Evolutionary conservation across 1,284 basidiomycete genomes (phyloP).

Genomic region (Testicularia cyperi): DNA sequence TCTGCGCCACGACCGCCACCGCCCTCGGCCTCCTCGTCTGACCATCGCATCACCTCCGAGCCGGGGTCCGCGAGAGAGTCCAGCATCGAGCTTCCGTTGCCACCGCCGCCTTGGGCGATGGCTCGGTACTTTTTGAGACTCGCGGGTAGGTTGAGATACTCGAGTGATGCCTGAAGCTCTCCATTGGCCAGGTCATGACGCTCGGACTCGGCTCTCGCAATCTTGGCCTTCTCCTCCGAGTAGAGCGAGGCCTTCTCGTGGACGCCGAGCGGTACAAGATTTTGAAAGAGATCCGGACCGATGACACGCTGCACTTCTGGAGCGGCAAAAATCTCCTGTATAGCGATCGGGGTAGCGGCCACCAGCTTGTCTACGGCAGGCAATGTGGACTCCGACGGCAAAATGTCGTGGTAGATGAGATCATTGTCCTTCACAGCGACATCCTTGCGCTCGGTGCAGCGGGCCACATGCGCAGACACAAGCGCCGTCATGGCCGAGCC

Average conservation of each 20-base stretch:
- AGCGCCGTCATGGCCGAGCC: constrained; percentile 76
- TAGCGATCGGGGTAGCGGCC: constrained; percentile 78
- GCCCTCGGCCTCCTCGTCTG: constrained; percentile 70
- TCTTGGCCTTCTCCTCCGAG: constrained; percentile 97
- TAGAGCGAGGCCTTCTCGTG: constrained; percentile 95
- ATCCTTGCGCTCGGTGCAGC: constrained; percentile 74
- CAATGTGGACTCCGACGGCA: constrained; percentile 78
- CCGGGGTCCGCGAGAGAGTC: constrained; percentile 67
- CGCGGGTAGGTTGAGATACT: constrained; percentile 77
- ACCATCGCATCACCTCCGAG: constrained; percentile 70
- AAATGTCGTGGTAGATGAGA: constrained; percentile 93
- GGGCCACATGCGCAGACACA: constrained; percentile 76
- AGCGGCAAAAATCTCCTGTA: constrained; percentile 88
- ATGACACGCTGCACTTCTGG: constrained; percentile 93
- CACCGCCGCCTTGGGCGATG: constrained; percentile 69
- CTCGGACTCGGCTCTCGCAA: constrained; percentile 86
- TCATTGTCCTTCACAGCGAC: constrained; percentile 89
- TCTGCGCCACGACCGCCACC: constrained; percentile 69
- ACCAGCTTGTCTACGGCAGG: constrained; percentile 76
- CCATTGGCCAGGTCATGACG: constrained; percentile 78
- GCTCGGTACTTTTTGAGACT: constrained; percentile 75
- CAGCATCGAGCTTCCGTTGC: constrained; percentile 60
- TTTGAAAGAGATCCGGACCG: constrained; percentile 84
- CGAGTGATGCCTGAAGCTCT: constrained; percentile 77
- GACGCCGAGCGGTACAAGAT: constrained; percentile 86